Evolutionary conservation across 371 early-diverging fungal genomes (phyloP).

Genomic region (Gilbertella persicaria): DNA sequence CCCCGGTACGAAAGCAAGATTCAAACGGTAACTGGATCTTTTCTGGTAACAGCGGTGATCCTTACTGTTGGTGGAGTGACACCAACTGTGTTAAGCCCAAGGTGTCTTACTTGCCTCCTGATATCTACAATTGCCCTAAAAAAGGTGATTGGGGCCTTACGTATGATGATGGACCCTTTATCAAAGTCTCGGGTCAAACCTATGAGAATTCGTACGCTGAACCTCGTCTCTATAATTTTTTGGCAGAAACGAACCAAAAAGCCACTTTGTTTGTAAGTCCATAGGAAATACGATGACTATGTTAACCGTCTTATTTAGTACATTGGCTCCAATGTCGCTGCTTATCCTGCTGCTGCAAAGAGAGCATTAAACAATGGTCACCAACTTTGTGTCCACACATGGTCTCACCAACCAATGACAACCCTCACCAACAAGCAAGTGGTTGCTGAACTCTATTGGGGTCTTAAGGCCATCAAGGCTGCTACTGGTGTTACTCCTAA

Average conservation of each 20-base stretch:
- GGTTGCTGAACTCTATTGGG: constrained; percentile 62
- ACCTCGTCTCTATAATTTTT: constrained; percentile 31
- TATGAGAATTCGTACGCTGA: constrained; percentile 21
- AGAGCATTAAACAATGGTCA: constrained; percentile 36
- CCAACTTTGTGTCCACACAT: constrained; percentile 48
- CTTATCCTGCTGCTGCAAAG: constrained; percentile 34
- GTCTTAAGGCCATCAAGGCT: constrained; percentile 53
- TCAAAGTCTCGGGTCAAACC: neutral
- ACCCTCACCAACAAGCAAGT: constrained; percentile 53
- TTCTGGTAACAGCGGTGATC: constrained; percentile 3
- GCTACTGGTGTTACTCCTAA: constrained; percentile 56
- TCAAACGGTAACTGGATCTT: constrained; percentile 6
- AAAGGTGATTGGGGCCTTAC: constrained; percentile 27
- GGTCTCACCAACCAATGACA: constrained; percentile 64
- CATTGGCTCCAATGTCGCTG: constrained; percentile 33
- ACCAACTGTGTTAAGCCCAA: constrained; percentile 21
- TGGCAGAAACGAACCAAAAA: constrained; percentile 15
- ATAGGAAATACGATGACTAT: neutral
- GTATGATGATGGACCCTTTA: constrained; percentile 33
- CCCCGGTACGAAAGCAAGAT: constrained; percentile 1
- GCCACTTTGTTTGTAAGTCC: constrained; percentile 16
- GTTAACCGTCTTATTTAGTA: neutral
- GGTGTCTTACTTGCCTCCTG: constrained; percentile 16
- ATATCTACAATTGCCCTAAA: constrained; percentile 20
- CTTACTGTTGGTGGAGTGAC: constrained; percentile 23